Evolutionary conservation across 441 rosid genomes (phyloP).

Genomic region (Populus trichocarpa): DNA sequence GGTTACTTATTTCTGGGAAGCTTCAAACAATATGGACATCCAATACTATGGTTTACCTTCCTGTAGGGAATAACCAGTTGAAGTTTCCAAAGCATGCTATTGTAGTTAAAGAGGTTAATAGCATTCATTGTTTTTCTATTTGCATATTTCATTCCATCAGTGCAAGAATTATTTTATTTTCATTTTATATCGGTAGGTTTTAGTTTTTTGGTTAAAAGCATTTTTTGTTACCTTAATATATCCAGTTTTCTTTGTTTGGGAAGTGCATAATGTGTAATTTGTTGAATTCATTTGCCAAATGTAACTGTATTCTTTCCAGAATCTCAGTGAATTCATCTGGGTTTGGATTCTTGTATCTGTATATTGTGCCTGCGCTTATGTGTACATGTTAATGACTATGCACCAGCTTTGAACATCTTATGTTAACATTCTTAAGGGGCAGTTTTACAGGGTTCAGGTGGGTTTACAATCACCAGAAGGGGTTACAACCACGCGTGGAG

Average conservation of each 20-base stretch:
- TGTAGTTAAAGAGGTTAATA: neutral
- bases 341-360: neutral
- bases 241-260: neutral
- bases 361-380: neutral
- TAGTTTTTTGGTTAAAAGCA: neutral
- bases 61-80: neutral
- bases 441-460: constrained; percentile 99
- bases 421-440: constrained; percentile 65
- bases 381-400: neutral
- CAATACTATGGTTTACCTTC: neutral
- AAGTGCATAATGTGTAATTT: neutral
- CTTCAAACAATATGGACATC: neutral
- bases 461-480: constrained; percentile 95
- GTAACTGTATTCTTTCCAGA: neutral
- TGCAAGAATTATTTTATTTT: neutral
- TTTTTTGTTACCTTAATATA: neutral
- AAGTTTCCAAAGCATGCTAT: neutral
- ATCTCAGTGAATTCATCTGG: neutral
- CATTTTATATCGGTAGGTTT: neutral
- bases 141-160: neutral
- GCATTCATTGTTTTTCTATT: neutral
- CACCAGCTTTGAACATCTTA: constrained; percentile 15
- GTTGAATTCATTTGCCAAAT: neutral
- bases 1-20: neutral
- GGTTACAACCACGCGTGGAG: constrained; percentile 58